phyloP scores from a whole-genome alignment of 495 filamentous ascomycete species.

The Penicillium malachiteum region DNA sequence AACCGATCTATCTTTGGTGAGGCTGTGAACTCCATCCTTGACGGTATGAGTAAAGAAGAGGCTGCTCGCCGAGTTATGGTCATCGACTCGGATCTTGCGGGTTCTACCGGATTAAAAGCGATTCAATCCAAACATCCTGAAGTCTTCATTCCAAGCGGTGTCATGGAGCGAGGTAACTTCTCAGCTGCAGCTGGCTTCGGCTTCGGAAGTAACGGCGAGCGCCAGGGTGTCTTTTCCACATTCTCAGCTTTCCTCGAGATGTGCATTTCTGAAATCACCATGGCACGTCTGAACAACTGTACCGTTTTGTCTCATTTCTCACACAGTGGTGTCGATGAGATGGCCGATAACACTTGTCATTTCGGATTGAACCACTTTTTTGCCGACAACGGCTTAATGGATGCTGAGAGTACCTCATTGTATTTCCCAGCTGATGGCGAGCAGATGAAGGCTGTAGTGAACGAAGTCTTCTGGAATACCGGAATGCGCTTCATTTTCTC shows the following conservation, averaged over 20 bases:
- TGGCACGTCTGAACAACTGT: conserved; percentile 42
- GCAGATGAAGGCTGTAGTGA: conserved; percentile 45
- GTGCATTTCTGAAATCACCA: conserved; percentile 43
- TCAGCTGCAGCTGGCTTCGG: conserved; percentile 42
- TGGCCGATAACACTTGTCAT: conserved; percentile 45
- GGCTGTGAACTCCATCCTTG: conserved; percentile 38
- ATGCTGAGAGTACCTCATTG: conserved; percentile 28
- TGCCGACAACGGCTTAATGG: conserved; percentile 41
- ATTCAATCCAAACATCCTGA: conserved; percentile 36
- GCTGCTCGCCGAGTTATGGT: conserved; percentile 42
- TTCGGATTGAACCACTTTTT: conserved; percentile 46
- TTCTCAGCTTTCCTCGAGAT: conserved; percentile 45
- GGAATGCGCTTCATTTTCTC: conserved; percentile 43
- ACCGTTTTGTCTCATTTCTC: conserved; percentile 41
- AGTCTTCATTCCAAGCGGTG: conserved; percentile 35
- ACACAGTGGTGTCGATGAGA: conserved; percentile 43
- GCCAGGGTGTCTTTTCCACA: conserved; percentile 43
- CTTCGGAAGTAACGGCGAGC: conserved; percentile 38
- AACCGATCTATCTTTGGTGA: conserved; percentile 42
- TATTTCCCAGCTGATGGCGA: conserved; percentile 45
- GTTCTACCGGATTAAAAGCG: conserved; percentile 40
- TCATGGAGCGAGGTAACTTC: conserved; percentile 45
- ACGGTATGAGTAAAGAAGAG: conserved; percentile 38
- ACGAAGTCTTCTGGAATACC: conserved; percentile 36
- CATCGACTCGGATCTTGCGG: conserved; percentile 42